Base-by-base conservation (phyloP, 2,329 filamentous ascomycete genomes). In the Colletotrichum euphorbiae region DNA sequence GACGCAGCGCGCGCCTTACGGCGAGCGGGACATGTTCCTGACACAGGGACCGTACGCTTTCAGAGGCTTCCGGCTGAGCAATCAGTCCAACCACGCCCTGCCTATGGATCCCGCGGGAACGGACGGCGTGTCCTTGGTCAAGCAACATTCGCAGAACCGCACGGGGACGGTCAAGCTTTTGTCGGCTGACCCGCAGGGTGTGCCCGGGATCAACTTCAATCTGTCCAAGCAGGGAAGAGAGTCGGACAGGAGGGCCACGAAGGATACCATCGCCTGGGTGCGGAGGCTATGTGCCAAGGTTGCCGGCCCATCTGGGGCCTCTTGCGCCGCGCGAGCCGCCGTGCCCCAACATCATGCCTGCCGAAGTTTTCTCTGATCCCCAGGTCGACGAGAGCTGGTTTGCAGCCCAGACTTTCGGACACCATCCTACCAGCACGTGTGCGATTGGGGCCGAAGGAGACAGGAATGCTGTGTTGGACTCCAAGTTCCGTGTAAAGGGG, bases 131-230 rank as follows among this genome's bases (percentile, higher is more conserved):
- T 28, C 28, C 6, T 7, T 28, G 28, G 28, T 28, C 28, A 28
- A 28, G 28, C 28, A 28, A 8, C 82, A 82, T 55, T 79, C 79
- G 28, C 77, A 80, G 7, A 92, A 92, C 46, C 81, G 83, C 57
- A 82, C 83, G 8, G 90, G 91, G n/a, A 88, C 83, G 0, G 89
- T 93, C 13, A 85, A 79, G 2, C 81, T 93, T 2, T 81, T 80
- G 17, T 90, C 88, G 0, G 80, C 84, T 0, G 83, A 91, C 73
- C 89, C 90, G 0, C 83, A 84, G 1, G 90, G 91, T 60, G 83
- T 85, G 12, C 90, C 90, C 0, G 76, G 84, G 21, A 90, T 90
- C 74, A 82, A 84, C 74, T 89, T 89, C 79, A 72, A 86, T 83
- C 73, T 89, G 82, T 80, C 80, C 78, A 12, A 74, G 82, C 31